phyloP scores from a whole-genome alignment of 768 basidiomycete genomes.

The Amanita subjunquillea region DNA sequence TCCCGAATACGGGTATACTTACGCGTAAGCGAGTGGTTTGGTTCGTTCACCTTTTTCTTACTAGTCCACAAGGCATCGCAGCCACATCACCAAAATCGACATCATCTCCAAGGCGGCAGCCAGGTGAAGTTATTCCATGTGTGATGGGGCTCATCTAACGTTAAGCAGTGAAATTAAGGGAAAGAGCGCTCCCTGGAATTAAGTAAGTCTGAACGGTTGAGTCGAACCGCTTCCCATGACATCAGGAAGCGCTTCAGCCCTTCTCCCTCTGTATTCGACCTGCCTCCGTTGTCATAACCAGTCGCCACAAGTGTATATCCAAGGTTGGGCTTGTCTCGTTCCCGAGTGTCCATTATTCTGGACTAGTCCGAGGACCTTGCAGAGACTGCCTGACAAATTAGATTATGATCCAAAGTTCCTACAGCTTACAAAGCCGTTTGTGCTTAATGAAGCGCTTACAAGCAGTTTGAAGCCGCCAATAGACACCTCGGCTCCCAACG shows the following conservation, averaged over 20 bases:
- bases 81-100: neutral
- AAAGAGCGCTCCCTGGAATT: neutral
- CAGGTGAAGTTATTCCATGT: neutral
- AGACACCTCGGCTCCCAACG: constrained; percentile 15
- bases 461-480: constrained; percentile 25
- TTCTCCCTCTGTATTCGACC: constrained; percentile 10
- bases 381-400: constrained; percentile 23
- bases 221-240: neutral
- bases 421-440: constrained; percentile 19
- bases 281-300: constrained; percentile 34
- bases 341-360: constrained; percentile 51
- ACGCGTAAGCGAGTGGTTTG: neutral
- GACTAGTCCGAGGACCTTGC: constrained; percentile 18
- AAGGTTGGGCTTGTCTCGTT: constrained; percentile 56
- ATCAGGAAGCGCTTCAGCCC: constrained; percentile 11
- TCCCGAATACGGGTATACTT: neutral
- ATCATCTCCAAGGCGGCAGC: neutral
- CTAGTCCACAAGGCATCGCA: neutral
- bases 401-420: constrained; percentile 42
- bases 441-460: constrained; percentile 22
- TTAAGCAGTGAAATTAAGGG: neutral
- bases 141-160: neutral
- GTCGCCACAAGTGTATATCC: constrained; percentile 44
- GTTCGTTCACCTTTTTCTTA: neutral
- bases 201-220: constrained; percentile 1